Base-by-base conservation (phyloP, 176 grass and related monocot genomes). In the Ampelocalamus luodianensis region DNA sequence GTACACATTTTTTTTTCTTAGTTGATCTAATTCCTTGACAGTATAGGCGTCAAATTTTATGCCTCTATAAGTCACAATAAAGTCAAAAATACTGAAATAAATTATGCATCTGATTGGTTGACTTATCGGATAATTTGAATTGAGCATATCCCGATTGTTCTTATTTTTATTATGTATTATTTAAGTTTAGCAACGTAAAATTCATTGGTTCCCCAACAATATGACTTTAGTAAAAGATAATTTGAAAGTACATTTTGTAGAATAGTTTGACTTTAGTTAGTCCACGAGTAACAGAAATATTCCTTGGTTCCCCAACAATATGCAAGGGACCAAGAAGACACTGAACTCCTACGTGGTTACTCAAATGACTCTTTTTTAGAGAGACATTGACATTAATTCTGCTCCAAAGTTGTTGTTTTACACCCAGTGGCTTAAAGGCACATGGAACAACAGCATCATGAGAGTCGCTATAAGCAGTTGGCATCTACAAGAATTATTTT, bases 201-300 rank as follows among this genome's bases (percentile, higher is more conserved):
- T n/a, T n/a, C n/a, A n/a, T n/a, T n/a, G n/a, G n/a, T n/a, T n/a
- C n/a, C n/a, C n/a, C n/a, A n/a, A n/a, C n/a, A n/a, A n/a, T n/a
- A n/a, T n/a, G n/a, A n/a, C n/a, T n/a, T n/a, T n/a, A n/a, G n/a
- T n/a, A n/a, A n/a, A n/a, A n/a, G n/a, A n/a, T n/a, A n/a, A n/a
- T n/a, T n/a, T n/a, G n/a, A n/a, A n/a, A n/a, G n/a, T n/a, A n/a
- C 45, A 61, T 88, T 83, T 71, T 24, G 36, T 72, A 45, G 32
- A 63, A 44, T 49, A 72, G 16, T 64, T 78, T 82, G 83, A 86
- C 83, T 67, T 86, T 40, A 66, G 60, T 27, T 72, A 4, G 49
- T 12, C 45, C 24, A 32, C 6, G 15, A 65, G 65, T 32, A 82
- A 78, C 79, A 29, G 46, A 55, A 82, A 72, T 86, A 90, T 90